A percentile compares a stretch with the other conserved stretches of the same genome.
Evolutionary conservation across 2,329 filamentous ascomycete species (phyloP).

Genomic region (Apiospora phragmitis): DNA sequence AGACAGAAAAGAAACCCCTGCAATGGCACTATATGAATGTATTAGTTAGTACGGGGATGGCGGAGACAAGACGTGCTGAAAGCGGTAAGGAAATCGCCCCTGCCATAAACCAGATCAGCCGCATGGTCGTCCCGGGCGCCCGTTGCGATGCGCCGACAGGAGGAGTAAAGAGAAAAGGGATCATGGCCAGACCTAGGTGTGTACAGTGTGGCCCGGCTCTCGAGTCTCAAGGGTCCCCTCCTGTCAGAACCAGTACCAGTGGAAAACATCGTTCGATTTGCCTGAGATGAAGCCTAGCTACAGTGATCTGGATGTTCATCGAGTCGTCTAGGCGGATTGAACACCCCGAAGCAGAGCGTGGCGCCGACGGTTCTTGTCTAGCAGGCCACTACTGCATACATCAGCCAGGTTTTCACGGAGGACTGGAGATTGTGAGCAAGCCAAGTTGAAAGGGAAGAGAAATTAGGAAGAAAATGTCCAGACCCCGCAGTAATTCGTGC

Average conservation of each 20-base stretch:
- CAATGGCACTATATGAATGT: neutral
- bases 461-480: neutral
- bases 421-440: neutral
- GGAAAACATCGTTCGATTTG: neutral
- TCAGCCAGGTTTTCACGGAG: neutral
- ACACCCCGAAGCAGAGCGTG: neutral
- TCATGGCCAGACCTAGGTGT: neutral
- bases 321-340: neutral
- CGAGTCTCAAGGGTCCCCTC: neutral
- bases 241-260: neutral
- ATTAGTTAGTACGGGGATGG: neutral
- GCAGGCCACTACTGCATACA: slow-evolving; percentile 4
- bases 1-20: neutral
- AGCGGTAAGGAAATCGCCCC: slow-evolving; percentile 3
- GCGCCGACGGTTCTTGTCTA: slow-evolving; percentile 1
- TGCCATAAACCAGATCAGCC: neutral
- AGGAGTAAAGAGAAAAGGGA: neutral
- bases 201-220: neutral
- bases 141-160: neutral
- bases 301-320: neutral
- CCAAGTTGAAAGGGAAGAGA: neutral
- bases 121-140: slow-evolving; percentile 2
- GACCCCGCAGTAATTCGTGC: neutral
- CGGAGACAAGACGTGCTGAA: neutral
- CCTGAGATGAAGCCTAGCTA: neutral